Conservation (phyloP, 805 yeast genomes). For the Metschnikowia rubicola region DNA sequence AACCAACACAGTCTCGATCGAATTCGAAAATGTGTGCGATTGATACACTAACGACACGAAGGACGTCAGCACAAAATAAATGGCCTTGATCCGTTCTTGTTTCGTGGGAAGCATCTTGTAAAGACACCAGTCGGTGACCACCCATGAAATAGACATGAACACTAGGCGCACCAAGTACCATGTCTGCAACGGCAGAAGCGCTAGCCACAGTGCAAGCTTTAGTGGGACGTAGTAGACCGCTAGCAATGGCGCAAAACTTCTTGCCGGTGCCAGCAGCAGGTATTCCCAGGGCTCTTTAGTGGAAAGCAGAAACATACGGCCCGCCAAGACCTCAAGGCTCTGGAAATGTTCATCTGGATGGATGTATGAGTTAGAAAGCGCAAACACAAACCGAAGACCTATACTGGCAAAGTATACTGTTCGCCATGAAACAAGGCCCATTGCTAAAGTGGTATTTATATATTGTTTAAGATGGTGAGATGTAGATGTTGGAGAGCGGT, state of each 20-base stretch:
- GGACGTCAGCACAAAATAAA: slow-evolving; percentile 49
- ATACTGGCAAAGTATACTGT: slow-evolving; percentile 42
- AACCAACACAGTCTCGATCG: slow-evolving; percentile 65
- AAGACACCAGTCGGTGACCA: slow-evolving; percentile 39
- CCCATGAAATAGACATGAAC: slow-evolving; percentile 37
- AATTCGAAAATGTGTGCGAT: slow-evolving; percentile 85
- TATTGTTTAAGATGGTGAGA: too few species aligned
- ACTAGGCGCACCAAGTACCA: slow-evolving; percentile 55
- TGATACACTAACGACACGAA: slow-evolving; percentile 79
- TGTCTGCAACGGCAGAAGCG: slow-evolving; percentile 44
- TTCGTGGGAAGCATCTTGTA: slow-evolving; percentile 47
- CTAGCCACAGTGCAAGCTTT: slow-evolving; percentile 27
- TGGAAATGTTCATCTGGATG: slow-evolving; percentile 99
- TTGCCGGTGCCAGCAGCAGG: slow-evolving; percentile 48
- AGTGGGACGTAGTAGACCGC: slow-evolving; percentile 67
- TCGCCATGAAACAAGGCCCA: slow-evolving; percentile 39
- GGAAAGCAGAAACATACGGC: slow-evolving; percentile 42
- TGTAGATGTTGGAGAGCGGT: not conserved
- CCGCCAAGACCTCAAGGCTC: slow-evolving; percentile 69
- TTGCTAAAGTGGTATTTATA: too few species aligned
- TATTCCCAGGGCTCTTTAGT: slow-evolving; percentile 83
- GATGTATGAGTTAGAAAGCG: slow-evolving; percentile 74
- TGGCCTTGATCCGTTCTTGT: slow-evolving; percentile 47
- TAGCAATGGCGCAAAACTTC: slow-evolving; percentile 71
- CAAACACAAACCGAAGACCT: slow-evolving; percentile 50